These are phyloP conservation scores for Microsporum ferrugineum DNA, from an alignment of 2,329 filamentous ascomycete genomes.

Conservation along the genomic window DNA sequence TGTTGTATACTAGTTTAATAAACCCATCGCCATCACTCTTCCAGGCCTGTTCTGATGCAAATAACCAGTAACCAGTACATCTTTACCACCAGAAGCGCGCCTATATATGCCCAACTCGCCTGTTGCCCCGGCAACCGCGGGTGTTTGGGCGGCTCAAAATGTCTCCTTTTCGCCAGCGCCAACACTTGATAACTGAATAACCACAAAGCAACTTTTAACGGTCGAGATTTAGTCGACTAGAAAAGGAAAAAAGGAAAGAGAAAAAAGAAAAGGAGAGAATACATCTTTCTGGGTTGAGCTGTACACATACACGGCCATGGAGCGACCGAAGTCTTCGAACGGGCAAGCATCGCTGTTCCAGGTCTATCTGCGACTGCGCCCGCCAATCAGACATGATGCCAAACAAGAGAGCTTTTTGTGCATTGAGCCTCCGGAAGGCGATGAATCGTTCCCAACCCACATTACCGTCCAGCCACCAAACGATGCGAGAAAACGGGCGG, in stretches of 20 bases:
- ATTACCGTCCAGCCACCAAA: slow-evolving; percentile 70
- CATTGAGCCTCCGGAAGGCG: slow-evolving; percentile 49
- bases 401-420: slow-evolving; percentile 43
- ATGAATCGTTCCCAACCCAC: slow-evolving; percentile 46
- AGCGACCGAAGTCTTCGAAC: slow-evolving; percentile 31
- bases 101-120: not conserved
- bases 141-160: not conserved
- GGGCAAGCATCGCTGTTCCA: slow-evolving; percentile 57
- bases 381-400: slow-evolving; percentile 36
- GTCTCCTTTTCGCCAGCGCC: not conserved
- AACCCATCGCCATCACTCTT: not conserved
- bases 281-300: not conserved
- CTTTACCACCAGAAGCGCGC: not conserved
- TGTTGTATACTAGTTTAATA: not conserved
- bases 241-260: not conserved
- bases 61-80: too few species aligned
- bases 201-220: not conserved
- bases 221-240: not conserved
- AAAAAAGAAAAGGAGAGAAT: not conserved
- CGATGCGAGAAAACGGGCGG: slow-evolving; percentile 69
- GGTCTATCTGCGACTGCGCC: slow-evolving; percentile 76
- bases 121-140: not conserved
- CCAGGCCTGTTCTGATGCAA: not conserved
- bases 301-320: not conserved
- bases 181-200: not conserved